These are phyloP conservation scores for Linderina pennispora DNA, from an alignment of 192 early-diverging fungal genomes.

Conservation along the genomic window DNA sequence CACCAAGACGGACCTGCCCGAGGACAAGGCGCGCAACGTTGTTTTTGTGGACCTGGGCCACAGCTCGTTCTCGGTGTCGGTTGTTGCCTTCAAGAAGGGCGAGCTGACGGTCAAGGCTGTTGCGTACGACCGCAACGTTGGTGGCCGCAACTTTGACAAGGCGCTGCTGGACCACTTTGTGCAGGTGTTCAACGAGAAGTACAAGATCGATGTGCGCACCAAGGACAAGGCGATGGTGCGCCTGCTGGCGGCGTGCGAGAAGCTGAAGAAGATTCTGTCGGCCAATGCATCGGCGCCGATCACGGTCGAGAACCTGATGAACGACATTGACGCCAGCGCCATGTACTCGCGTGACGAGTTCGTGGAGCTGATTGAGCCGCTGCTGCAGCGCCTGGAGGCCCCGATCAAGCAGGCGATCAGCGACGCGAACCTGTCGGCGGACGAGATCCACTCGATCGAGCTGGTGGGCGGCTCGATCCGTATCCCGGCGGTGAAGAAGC, in stretches of 20 bases:
- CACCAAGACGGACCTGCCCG: conserved; percentile 95
- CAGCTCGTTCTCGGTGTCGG: conserved; percentile 73
- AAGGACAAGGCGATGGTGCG: conserved; percentile 90
- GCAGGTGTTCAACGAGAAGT: conserved; percentile 87
- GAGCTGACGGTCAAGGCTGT: conserved; percentile 88
- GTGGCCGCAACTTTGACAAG: conserved; percentile 94
- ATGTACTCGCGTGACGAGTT: conserved; percentile 81
- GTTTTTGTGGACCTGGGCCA: conserved; percentile 94
- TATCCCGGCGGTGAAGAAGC: conserved; percentile 89
- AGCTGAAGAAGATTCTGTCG: conserved; percentile 94
- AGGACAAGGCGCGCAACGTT: conserved; percentile 85
- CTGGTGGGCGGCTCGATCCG: conserved; percentile 92
- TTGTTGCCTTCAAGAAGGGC: conserved; percentile 93
- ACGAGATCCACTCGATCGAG: conserved; percentile 93
- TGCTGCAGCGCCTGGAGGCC: conserved; percentile 62
- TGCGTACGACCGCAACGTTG: conserved; percentile 90
- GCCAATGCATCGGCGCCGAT: conserved; percentile 88
- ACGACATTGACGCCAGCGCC: conserved; percentile 88
- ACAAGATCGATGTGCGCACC: conserved; percentile 86
- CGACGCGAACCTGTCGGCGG: conserved; percentile 62
- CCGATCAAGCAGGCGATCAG: conserved; percentile 74
- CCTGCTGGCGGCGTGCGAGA: conserved; percentile 82
- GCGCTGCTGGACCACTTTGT: conserved; percentile 81
- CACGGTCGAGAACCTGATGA: conserved; percentile 94
- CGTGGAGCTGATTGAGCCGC: conserved; percentile 69